Base-by-base conservation (phyloP, 2,329 filamentous ascomycete species). In the Aspergillus alliaceus region DNA sequence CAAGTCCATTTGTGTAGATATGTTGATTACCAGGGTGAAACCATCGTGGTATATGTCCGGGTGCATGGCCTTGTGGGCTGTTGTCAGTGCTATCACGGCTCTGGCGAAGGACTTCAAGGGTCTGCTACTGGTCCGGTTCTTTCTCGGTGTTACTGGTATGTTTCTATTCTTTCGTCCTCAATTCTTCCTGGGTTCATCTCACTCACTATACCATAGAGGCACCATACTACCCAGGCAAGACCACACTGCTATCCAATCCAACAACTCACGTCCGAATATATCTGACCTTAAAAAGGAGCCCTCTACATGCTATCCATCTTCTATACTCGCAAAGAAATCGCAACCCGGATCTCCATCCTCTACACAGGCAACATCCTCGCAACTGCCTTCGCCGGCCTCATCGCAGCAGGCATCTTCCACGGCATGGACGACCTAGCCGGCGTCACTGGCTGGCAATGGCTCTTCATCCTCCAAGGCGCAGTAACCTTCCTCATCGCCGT, bases 241-340 rank as follows among this genome's bases (percentile, higher is more conserved):
- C 18, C 39, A 22, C 11, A 9, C 25, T 27, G 2, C 9, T 8
- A 9, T 11, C 27, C 6, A 32, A 14, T 1, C n/a, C 7, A n/a
- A n/a, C n/a, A n/a, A n/a, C 8, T 32, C 5, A 9, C 7, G 20
- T 5, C 15, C 2, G 18, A 5, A 40, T 15, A 15, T 9, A 6
- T 12, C 39, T 34, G 22, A 46, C 51, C 37, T 3, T 22, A 12
- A 1, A 9, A 22, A 54, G 53, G 53, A 14, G 83, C 84, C 0
- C 77, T 88, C 15, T 76, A 86, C 37, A 84, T 87, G 52, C 77
- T 88, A 14, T 86, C 84, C 0, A 86, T 86, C 65, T 88, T 85
- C 83, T 89, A 89, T 69, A 88, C 86, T 0, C 79, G 85, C 46
- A 79, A 80, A 39, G 83, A 85, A 69, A 66, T 86, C 57, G 81